These are phyloP conservation scores for Ascochyta koolunga DNA, from an alignment of 2,329 filamentous ascomycete genomes.

Conservation along the genomic window DNA sequence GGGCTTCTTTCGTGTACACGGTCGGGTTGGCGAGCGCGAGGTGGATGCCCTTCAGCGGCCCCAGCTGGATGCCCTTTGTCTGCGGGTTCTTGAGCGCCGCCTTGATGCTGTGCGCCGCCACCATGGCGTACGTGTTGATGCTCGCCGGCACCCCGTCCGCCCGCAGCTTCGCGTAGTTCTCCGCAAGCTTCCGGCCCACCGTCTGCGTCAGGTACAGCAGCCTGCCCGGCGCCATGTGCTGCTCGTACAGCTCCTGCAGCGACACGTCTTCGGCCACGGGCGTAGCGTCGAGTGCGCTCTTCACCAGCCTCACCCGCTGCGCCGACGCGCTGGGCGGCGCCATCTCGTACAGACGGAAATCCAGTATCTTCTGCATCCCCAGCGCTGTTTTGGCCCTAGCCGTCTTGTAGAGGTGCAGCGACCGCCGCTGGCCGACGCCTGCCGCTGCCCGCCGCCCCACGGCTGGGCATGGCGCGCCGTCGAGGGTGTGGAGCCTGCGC, in stretches of 20 bases:
- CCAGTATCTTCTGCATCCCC: constrained; percentile 36
- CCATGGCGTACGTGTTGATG: constrained; percentile 19
- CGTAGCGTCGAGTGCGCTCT: constrained; percentile 1
- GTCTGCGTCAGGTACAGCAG: constrained; percentile 22
- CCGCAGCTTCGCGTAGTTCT: constrained; percentile 4
- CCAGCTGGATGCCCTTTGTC: constrained; percentile 12
- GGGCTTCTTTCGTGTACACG: constrained; percentile 6
- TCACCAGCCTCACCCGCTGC: constrained; percentile 29
- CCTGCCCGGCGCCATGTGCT: constrained; percentile 27
- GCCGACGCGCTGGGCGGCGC: constrained; percentile 12
- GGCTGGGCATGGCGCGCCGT: constrained; percentile 21
- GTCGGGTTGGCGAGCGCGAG: constrained; percentile 21
- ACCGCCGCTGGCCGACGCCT: constrained; percentile 28
- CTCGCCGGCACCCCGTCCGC: neutral
- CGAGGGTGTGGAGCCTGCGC: constrained; percentile 17
- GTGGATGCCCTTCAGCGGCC: constrained; percentile 26
- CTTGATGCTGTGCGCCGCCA: constrained; percentile 2
- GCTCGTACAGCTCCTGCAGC: constrained; percentile 26
- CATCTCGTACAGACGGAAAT: constrained; percentile 20
- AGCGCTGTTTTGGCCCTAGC: constrained; percentile 30
- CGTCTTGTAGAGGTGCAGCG: constrained; percentile 37
- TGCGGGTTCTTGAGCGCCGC: neutral
- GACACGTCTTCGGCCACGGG: constrained; percentile 22
- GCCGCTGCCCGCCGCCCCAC: constrained; percentile 9
- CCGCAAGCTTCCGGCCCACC: constrained; percentile 6